Evolutionary conservation across 2,329 filamentous ascomycete species (phyloP), one percentile per base, ranked within the genome.

Genomic region (Arthrinium puccinioides): DNA sequence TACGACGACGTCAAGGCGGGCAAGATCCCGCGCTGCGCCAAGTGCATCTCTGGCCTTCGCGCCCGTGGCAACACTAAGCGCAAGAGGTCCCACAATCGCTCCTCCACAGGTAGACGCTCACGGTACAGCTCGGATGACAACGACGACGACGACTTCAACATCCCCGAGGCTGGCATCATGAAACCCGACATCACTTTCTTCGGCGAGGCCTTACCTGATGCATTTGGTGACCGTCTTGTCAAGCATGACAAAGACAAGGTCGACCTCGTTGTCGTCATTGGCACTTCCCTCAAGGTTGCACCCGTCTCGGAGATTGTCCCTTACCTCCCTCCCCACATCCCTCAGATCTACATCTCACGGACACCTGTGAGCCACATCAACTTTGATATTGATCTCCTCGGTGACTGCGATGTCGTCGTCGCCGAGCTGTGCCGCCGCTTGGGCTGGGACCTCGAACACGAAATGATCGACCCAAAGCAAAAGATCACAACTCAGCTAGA

Each of bases 141-240:
- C 43, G 55, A 42, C 26, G 73, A 76, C 10, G 73, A 67, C 15
- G 67, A 78, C 38, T 78, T 82, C 53, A 72, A 81, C 47, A 76
- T 84, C 26, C 78, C 79, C 3, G 69, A 73, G 32, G 75, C 79
- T 3, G 87, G 86, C 39, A 79, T 94, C 56, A 94, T 94, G 87
- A 95, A 85, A 71, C 92, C 92, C 8, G 90, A 97, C 64, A 97
- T 98, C 55, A 97, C 87, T 32, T 97, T 98, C 67, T 97, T 97
- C 53, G 90, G 90, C 49, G 92, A 98, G 64, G 74, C 81, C 35
- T 79, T 98, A 1, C 89, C 90, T 0, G 79, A 86, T 49, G 76
- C 79, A 48, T 98, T 98, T 61, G 84, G 84, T 40, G 70, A 77
- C 34, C 82, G 89, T 7, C 74, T 97, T 11, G 79, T 85, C n/a